Evolutionary conservation across 306 rosid genomes (phyloP), one percentile per base, ranked within the genome.

Genomic region (Citrullus colocynthis): DNA sequence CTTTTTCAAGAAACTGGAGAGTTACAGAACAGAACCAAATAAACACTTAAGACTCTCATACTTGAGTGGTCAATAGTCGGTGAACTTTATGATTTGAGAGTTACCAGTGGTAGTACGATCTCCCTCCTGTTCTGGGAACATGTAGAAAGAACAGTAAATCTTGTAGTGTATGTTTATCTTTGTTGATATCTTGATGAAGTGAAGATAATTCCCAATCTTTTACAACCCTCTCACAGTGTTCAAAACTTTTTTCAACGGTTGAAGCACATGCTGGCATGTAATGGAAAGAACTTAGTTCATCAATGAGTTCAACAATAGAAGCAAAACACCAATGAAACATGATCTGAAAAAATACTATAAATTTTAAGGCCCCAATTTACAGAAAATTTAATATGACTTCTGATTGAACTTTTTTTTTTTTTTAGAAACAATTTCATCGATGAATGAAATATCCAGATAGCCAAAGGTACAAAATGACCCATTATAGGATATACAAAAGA

Each of bases 101-200:
- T 82, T 87, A 92, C 98, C 99, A 92, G 41, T 91, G 96, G 67
- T 89, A 92, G 84, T 92, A 96, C 7, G 99, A 88, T 14, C 97
- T 88, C 41, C 99, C 99, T 79, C 98, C 98, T 30, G 99, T 96
- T 86, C 99, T 87, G 9, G 97, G 99, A 70, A 96, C 86, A 79
- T 96, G 99, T 51, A 96, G 96, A 81, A 96, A 96, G 85, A 91
- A 96, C 74, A 96, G 82, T 84, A 96, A 91, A 76, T 89, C 97
- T 88, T 71, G 82, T 18, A 92, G 81, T 1, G 82, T 87, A 84
- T 89, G 98, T 34, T 87, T 91, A 77, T 96, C 98, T 69, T 86
- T 85, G 75, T 72, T 78, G 81, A 84, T 69, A 79, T 88, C 89
- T 71, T 79, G 79, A 76, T 83, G 85, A 64, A 96, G 88, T 8